Evolutionary conservation across 768 basidiomycete genomes (phyloP).

Genomic region (Leucocoprinus leucothites): DNA sequence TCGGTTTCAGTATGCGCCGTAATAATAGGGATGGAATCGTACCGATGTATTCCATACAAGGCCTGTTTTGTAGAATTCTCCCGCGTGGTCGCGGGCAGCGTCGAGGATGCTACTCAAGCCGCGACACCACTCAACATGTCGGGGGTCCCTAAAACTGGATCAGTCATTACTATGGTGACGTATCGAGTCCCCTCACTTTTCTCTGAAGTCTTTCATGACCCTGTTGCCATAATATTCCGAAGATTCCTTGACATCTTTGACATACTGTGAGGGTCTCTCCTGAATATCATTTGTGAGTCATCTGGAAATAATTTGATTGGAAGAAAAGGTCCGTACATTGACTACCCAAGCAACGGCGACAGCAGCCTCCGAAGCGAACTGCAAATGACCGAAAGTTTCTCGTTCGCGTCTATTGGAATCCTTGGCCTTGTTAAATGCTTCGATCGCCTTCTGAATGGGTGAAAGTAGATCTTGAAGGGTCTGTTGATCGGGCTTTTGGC

Average conservation of each 20-base stretch:
- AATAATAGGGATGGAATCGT: conserved; percentile 10
- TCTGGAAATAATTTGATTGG: neutral
- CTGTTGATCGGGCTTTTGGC: conserved; percentile 75
- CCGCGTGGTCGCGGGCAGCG: conserved; percentile 76
- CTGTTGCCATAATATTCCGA: conserved; percentile 86
- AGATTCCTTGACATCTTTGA: conserved; percentile 84
- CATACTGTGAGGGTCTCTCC: conserved; percentile 75
- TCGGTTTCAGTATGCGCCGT: neutral
- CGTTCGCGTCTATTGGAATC: conserved; percentile 77
- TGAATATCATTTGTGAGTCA: conserved; percentile 27
- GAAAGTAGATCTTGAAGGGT: conserved; percentile 54
- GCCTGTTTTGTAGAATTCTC: conserved; percentile 84
- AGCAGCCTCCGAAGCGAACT: conserved; percentile 78
- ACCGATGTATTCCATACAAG: conserved; percentile 88
- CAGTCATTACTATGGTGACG: neutral
- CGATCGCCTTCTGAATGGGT: conserved; percentile 70
- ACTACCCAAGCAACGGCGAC: conserved; percentile 86
- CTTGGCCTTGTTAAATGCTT: conserved; percentile 75
- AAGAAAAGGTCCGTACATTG: conserved; percentile 47
- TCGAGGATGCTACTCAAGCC: conserved; percentile 70
- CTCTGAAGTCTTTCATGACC: conserved; percentile 90
- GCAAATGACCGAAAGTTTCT: conserved; percentile 81
- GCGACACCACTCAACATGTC: conserved; percentile 87
- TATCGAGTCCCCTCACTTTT: conserved; percentile 58
- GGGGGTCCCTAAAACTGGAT: conserved; percentile 59